Evolutionary conservation across 2,329 filamentous ascomycete species (phyloP), one percentile per base, ranked within the genome.

Genomic region (Penicillium sp.): DNA sequence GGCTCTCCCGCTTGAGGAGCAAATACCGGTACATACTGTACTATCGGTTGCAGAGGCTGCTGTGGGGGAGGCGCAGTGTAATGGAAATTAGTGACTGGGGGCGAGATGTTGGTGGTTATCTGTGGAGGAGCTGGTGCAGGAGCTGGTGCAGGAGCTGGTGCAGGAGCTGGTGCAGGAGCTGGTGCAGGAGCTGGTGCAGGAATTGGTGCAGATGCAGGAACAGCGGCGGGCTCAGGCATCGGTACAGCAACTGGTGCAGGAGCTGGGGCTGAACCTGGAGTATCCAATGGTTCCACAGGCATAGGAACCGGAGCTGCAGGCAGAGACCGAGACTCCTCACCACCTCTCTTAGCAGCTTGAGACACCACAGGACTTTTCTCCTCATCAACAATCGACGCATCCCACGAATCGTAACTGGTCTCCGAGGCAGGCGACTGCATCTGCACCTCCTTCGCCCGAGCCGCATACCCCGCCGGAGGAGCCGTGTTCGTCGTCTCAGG

Each of bases 1-100:
- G 80, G 76, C 9, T 68, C 62, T 39, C 52, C 50, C 0, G 75
- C 73, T 56, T 84, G 80, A 2, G 84, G 79, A 7, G 23, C 23
- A 23, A 85, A 80, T 4, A 87, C 77, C 2, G 83, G 82, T 50
- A 78, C 78, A 63, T 85, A 86, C 44, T 81, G 66, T 44, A 53
- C 27, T 3, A 39, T 14, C 7, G 51, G 51, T 8, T 53, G 51
- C 6, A 19, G 1, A 7, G 48, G 39, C 16, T 53, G 51, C 18
- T 49, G 51, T 1, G 77, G 66, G 18, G 81, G 78, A 8, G 61
- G 65, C 6, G 71, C 61, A 3, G 62, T 59, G 8, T 65, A 58
- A 43, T 59, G 41, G 9, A 57, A 40, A 42, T 56, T 58, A 18
- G 43, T 56, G 3, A 41, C 34, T 4, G 56, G 56, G 13, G 56